A percentile compares a stretch with the other conserved stretches of the same genome.
Evolutionary conservation across 179 eudicot genomes (phyloP).

Genomic region (Gypsophila paniculata): DNA sequence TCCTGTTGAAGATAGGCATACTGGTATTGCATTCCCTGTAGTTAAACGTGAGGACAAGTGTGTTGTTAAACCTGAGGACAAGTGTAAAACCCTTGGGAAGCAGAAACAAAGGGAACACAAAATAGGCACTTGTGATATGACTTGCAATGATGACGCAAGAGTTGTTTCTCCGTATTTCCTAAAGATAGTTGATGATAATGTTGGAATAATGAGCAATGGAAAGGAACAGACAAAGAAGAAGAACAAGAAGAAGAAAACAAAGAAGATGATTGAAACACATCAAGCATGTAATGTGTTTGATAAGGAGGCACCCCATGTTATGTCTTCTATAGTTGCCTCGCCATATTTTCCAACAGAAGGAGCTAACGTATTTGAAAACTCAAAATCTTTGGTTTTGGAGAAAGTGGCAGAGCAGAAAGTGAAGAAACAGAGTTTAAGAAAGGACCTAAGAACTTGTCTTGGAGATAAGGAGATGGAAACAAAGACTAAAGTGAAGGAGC

Average conservation of each 20-base stretch:
- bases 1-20: too few relatives aligned
- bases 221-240: conserved; percentile 17
- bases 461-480: conserved; percentile 15
- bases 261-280: conserved; percentile 12
- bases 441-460: conserved; percentile 8
- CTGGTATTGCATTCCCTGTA: too few relatives aligned
- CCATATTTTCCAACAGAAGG: conserved; percentile 20
- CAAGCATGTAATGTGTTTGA: not conserved
- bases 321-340: conserved; percentile 16
- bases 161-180: conserved; percentile 28
- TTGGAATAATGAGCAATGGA: not conserved
- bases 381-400: not conserved
- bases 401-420: conserved; percentile 15
- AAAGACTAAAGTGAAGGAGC: conserved; percentile 1
- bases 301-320: conserved; percentile 14
- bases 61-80: not conserved
- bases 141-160: conserved; percentile 7
- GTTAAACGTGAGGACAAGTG: not conserved
- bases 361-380: conserved; percentile 15
- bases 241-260: conserved; percentile 16
- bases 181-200: not conserved
- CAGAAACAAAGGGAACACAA: conserved; percentile 3
- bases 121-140: not conserved
- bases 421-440: conserved; percentile 18
- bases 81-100: conserved; percentile 2